Evolutionary conservation across 208 protist genomes (phyloP).

Genomic region (Wallacemonas collosoma): DNA sequence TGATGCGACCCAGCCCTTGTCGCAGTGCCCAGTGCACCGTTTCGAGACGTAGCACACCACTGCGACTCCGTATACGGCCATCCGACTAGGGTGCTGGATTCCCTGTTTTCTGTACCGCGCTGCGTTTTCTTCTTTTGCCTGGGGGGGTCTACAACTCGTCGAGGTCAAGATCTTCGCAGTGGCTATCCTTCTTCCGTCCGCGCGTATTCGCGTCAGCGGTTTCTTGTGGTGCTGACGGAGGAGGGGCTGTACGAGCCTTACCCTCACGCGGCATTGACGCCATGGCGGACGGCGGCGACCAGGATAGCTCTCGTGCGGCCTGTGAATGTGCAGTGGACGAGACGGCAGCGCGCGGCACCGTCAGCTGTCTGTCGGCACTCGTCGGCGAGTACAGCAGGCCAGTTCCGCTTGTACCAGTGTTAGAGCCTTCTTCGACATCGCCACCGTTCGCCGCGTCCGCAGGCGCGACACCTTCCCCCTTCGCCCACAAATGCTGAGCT

Average conservation of each 20-base stretch:
- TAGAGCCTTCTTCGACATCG: not conserved
- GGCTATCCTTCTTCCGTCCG: constrained; percentile 5
- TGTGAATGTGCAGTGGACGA: not conserved
- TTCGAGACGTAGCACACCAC: no score
- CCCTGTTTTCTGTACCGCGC: not conserved
- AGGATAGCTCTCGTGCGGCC: constrained; percentile 10
- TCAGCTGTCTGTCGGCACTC: constrained; percentile 7
- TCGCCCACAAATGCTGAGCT: not conserved
- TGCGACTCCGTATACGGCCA: no score
- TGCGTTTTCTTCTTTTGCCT: not conserved
- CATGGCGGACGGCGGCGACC: constrained; percentile 14
- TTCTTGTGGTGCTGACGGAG: not conserved
- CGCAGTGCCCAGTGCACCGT: no score
- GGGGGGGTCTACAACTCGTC: not conserved
- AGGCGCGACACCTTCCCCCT: not conserved
- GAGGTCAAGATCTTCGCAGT: constrained; percentile 2
- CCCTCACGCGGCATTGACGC: constrained; percentile 3
- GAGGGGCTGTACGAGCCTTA: not conserved
- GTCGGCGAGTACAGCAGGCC: constrained; percentile 11
- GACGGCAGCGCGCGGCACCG: constrained; percentile 11
- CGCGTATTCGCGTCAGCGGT: not conserved
- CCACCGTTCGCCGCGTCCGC: not conserved
- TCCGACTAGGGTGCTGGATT: not conserved
- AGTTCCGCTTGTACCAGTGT: not conserved
- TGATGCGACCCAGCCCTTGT: no score